Conservation (phyloP, 192 early-diverging fungal species). For the Rhizoclosmatium globosum region DNA sequence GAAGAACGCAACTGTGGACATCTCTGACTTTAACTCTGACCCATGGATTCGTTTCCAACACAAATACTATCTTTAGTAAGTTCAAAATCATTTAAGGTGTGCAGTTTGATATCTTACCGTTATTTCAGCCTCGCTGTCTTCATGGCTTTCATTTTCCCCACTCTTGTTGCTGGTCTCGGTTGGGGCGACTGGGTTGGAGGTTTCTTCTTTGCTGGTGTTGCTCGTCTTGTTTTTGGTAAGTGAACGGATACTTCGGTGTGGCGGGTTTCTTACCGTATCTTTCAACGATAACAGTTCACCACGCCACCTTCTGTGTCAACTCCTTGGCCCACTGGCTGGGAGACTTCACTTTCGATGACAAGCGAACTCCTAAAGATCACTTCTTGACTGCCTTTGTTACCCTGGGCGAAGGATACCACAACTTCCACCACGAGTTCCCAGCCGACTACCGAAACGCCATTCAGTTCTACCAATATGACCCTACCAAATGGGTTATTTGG, state of each 20-base stretch:
- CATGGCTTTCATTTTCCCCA: slow-evolving; percentile 84
- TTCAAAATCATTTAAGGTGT: not conserved
- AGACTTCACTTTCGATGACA: slow-evolving; percentile 69
- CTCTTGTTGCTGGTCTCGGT: slow-evolving; percentile 81
- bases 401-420: slow-evolving; percentile 66
- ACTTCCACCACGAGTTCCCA: slow-evolving; percentile 69
- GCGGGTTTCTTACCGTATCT: slow-evolving; percentile 74
- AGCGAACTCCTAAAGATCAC: slow-evolving; percentile 70
- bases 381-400: slow-evolving; percentile 57
- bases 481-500: slow-evolving; percentile 64
- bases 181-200: slow-evolving; percentile 66
- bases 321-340: slow-evolving; percentile 60
- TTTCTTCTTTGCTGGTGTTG: slow-evolving; percentile 57
- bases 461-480: slow-evolving; percentile 58
- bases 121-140: slow-evolving; percentile 63
- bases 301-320: slow-evolving; percentile 67
- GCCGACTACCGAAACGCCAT: slow-evolving; percentile 66
- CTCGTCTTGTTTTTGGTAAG: slow-evolving; percentile 50
- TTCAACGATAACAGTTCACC: slow-evolving; percentile 46
- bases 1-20: slow-evolving; percentile 48
- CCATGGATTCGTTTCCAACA: slow-evolving; percentile 58
- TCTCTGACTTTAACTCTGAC: slow-evolving; percentile 56
- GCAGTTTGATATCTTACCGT: slow-evolving; percentile 25
- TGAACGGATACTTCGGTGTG: slow-evolving; percentile 79
- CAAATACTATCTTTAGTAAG: slow-evolving; percentile 49